A percentile compares a stretch with the other conserved stretches of the same genome.
These are phyloP conservation scores for Oidium heveae DNA, from an alignment of 2,329 filamentous ascomycete species.

Conservation along the genomic window DNA sequence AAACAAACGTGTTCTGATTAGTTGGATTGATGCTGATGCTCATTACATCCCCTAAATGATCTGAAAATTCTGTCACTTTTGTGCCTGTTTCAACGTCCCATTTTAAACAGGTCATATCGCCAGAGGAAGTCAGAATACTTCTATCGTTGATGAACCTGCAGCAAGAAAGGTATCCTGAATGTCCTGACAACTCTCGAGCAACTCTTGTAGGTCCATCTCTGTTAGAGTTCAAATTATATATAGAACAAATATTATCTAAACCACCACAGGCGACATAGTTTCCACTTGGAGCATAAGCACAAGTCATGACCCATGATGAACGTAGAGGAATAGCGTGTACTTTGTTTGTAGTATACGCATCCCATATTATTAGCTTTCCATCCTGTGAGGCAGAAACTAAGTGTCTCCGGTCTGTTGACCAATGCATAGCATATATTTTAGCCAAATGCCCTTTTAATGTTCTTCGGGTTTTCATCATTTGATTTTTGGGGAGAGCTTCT, in stretches of 20 bases:
- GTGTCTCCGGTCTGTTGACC: slow-evolving; percentile 94
- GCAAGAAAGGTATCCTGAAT: too few species aligned
- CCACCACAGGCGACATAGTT: slow-evolving; percentile 98
- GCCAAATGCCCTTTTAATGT: slow-evolving; percentile 93
- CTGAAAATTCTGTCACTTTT: too few species aligned
- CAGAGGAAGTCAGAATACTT: too few species aligned
- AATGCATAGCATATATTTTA: slow-evolving; percentile 99
- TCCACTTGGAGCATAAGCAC: slow-evolving; percentile 90
- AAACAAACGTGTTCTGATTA: slow-evolving; percentile 97
- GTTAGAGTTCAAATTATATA: slow-evolving; percentile 90
- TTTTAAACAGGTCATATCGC: too few species aligned
- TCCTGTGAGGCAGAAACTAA: slow-evolving; percentile 96
- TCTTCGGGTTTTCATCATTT: slow-evolving; percentile 88
- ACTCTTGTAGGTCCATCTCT: slow-evolving; percentile 93
- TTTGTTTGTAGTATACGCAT: slow-evolving; percentile 98
- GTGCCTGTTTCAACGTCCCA: too few species aligned
- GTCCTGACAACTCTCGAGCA: slow-evolving; percentile 80
- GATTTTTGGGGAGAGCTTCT: slow-evolving; percentile 72
- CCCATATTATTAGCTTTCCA: slow-evolving; percentile 98
- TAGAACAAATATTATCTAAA: slow-evolving; percentile 97
- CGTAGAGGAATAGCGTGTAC: slow-evolving; percentile 93
- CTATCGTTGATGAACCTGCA: too few species aligned
- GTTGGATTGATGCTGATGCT: slow-evolving; percentile 98
- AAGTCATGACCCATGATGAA: slow-evolving; percentile 99
- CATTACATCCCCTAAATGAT: slow-evolving; percentile 97